Conservation (phyloP, 1,284 basidiomycete genomes). For the Inonotus hispidus region DNA sequence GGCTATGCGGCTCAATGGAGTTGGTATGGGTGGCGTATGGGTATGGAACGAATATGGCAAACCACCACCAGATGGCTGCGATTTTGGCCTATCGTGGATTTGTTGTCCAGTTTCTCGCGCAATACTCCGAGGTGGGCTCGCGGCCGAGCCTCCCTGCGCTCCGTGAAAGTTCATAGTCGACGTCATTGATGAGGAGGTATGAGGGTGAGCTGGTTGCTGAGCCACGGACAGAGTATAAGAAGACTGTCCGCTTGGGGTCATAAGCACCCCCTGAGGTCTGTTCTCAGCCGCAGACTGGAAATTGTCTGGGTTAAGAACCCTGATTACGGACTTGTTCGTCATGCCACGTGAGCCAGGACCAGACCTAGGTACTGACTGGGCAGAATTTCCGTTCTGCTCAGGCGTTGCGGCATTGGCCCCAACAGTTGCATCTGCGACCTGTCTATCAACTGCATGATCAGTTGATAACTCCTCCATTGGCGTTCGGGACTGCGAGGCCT, state of each 20-base stretch:
- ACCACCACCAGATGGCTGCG: neutral
- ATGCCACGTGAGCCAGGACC: neutral
- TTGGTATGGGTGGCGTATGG: neutral
- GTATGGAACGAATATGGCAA: neutral
- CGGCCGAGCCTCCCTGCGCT: neutral
- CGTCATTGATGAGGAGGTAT: neutral
- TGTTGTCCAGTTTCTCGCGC: neutral
- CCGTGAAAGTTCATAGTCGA: neutral
- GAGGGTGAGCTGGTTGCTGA: neutral
- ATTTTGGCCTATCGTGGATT: neutral
- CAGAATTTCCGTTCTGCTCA: slow-evolving; percentile 7
- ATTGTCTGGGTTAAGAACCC: slow-evolving; percentile 1
- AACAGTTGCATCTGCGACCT: slow-evolving; percentile 12
- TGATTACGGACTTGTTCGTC: slow-evolving; percentile 1
- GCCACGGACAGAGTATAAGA: neutral
- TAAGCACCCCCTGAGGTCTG: slow-evolving; percentile 6
- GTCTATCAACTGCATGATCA: slow-evolving; percentile 2
- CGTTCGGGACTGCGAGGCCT: slow-evolving; percentile 4
- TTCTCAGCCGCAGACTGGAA: neutral
- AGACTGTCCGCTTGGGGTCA: neutral
- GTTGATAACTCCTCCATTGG: slow-evolving; percentile 3
- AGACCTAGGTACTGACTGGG: neutral
- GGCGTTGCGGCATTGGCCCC: slow-evolving; percentile 6
- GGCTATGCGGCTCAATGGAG: neutral
- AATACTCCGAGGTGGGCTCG: neutral